These are phyloP conservation scores for Saccharomycopsis hybrid DNA, from an alignment of 1,139 yeast species.

Conservation along the genomic window DNA sequence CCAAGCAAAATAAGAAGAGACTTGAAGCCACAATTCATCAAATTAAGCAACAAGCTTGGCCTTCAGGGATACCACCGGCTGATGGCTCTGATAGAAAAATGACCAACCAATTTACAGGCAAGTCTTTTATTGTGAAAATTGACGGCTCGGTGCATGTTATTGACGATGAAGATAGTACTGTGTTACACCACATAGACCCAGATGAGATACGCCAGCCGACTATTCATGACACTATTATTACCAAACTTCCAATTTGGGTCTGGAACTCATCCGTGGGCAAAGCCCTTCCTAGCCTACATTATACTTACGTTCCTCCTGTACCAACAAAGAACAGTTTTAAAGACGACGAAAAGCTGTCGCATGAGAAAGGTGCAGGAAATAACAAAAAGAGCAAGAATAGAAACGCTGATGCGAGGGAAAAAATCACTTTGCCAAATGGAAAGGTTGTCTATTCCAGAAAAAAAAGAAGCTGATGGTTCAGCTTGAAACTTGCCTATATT, in stretches of 20 bases:
- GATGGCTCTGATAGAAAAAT: constrained; percentile 22
- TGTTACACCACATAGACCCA: constrained; percentile 24
- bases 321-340: constrained; percentile 14
- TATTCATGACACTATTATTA: constrained; percentile 50
- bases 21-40: constrained; percentile 45
- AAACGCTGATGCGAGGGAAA: constrained; percentile 22
- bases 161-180: constrained; percentile 40
- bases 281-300: constrained; percentile 26
- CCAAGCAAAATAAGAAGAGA: constrained; percentile 56
- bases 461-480: constrained; percentile 22
- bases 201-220: constrained; percentile 36
- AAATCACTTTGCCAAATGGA: constrained; percentile 51
- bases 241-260: constrained; percentile 37
- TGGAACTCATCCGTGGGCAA: constrained; percentile 45
- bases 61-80: constrained; percentile 44
- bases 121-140: constrained; percentile 55
- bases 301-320: constrained; percentile 27
- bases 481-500: too few relatives aligned
- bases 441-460: constrained; percentile 48
- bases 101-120: constrained; percentile 39
- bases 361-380: too few relatives aligned
- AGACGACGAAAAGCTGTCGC: too few relatives aligned
- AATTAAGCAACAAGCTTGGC: constrained; percentile 56
- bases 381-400: constrained; percentile 5
- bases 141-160: constrained; percentile 69